These are phyloP conservation scores for Yarrowia porcina DNA, from an alignment of 805 yeast species.

Conservation along the genomic window DNA sequence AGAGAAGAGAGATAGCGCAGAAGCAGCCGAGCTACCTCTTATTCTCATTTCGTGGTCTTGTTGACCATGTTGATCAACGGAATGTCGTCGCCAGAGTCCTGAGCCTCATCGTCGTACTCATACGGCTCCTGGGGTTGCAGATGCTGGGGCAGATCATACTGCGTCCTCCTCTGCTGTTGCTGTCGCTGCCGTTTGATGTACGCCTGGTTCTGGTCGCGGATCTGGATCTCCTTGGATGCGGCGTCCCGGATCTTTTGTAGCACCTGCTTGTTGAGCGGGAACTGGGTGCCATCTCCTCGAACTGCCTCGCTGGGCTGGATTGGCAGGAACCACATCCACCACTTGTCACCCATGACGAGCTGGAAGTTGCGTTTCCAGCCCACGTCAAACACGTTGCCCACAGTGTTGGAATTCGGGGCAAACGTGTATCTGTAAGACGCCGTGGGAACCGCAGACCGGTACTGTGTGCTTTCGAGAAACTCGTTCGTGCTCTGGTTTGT, in stretches of 20 bases:
- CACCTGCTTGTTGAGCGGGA: slow-evolving; percentile 12
- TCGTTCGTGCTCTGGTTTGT: slow-evolving; percentile 81
- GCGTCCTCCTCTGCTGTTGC: slow-evolving; percentile 11
- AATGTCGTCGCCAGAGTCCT: slow-evolving; percentile 15
- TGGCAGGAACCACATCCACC: slow-evolving; percentile 74
- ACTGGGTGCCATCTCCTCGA: slow-evolving; percentile 7
- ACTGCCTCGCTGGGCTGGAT: slow-evolving; percentile 30
- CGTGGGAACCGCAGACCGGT: slow-evolving; percentile 39
- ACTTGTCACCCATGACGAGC: slow-evolving; percentile 66
- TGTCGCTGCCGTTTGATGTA: slow-evolving; percentile 19
- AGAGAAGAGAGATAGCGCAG: too few relatives aligned
- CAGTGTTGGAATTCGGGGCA: slow-evolving; percentile 44
- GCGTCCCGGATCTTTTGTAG: slow-evolving; percentile 3
- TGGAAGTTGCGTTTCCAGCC: slow-evolving; percentile 63
- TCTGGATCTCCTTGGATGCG: slow-evolving; percentile 11
- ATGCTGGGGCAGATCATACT: slow-evolving; percentile 14
- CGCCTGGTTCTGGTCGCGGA: slow-evolving; percentile 23
- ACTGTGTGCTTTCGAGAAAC: slow-evolving; percentile 43
- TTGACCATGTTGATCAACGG: slow-evolving; percentile 12
- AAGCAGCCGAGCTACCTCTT: background rate
- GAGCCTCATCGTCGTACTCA: background rate
- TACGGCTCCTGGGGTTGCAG: background rate
- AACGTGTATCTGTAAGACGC: slow-evolving; percentile 41
- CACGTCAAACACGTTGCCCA: slow-evolving; percentile 73
- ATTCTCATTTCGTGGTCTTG: background rate